Conservation (phyloP, 768 basidiomycete species). For the Kwoniella sp. region DNA sequence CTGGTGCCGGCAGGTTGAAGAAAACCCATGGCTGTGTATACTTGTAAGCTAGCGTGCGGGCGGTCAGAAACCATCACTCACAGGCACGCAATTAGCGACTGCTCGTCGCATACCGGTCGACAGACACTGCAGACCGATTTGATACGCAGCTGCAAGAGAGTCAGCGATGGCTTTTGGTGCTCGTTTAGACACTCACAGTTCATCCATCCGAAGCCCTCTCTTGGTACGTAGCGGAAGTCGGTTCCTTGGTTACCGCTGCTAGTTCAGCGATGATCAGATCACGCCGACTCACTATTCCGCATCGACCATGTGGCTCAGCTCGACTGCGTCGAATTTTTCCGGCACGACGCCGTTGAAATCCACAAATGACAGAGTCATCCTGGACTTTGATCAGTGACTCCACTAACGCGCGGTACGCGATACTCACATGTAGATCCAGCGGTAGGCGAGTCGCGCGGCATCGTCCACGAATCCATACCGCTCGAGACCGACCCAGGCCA, state of each 20-base stretch:
- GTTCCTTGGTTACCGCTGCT: constrained; percentile 58
- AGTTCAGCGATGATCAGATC: constrained; percentile 7
- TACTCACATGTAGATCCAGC: constrained; percentile 91
- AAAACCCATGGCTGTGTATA: constrained; percentile 41
- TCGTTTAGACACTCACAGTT: constrained; percentile 65
- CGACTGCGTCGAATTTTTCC: constrained; percentile 98
- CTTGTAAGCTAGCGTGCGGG: not conserved
- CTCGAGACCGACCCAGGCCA: constrained; percentile 95
- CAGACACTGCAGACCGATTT: constrained; percentile 91
- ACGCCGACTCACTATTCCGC: constrained; percentile 69
- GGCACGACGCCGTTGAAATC: constrained; percentile 98
- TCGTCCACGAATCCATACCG: constrained; percentile 93
- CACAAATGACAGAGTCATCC: constrained; percentile 55
- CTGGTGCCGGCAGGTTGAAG: constrained; percentile 44
- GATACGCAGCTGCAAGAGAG: constrained; percentile 69
- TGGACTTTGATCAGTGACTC: no score
- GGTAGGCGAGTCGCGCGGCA: constrained; percentile 85
- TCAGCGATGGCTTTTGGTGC: not conserved
- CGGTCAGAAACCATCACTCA: constrained; percentile 19
- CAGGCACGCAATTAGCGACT: constrained; percentile 77
- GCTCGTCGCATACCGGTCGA: constrained; percentile 92
- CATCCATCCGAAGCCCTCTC: constrained; percentile 99
- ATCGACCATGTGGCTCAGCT: constrained; percentile 89
- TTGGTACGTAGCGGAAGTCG: constrained; percentile 95
- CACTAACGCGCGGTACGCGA: not conserved